These are phyloP conservation scores for Collybia nuda DNA, from an alignment of 768 basidiomycete species.

Conservation along the genomic window DNA sequence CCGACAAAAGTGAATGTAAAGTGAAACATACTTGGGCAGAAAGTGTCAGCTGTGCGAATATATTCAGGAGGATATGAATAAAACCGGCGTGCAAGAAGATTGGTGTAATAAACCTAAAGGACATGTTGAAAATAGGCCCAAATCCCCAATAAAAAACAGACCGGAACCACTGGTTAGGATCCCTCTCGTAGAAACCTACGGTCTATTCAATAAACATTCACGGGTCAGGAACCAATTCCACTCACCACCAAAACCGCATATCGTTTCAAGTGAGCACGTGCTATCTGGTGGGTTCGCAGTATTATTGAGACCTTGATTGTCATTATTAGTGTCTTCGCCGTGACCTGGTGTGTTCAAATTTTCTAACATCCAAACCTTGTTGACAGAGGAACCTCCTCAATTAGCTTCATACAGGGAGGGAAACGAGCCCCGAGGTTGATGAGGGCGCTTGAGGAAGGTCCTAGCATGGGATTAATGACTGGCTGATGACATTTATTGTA, in stretches of 20 bases:
- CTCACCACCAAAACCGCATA: conserved; percentile 88
- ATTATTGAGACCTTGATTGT: conserved; percentile 70
- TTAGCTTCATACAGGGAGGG: conserved; percentile 87
- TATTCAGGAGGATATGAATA: conserved; percentile 87
- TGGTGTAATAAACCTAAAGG: conserved; percentile 73
- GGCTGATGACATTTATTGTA: conserved; percentile 43
- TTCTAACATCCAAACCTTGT: conserved; percentile 59
- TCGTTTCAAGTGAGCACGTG: conserved; percentile 72
- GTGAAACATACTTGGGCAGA: conserved; percentile 62
- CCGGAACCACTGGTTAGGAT: conserved; percentile 51
- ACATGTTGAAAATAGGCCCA: background rate
- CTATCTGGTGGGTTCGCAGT: conserved; percentile 74
- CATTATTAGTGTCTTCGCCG: too few relatives aligned
- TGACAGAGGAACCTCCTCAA: conserved; percentile 53
- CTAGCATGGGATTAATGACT: conserved; percentile 85
- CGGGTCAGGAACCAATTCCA: background rate
- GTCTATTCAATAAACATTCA: too few relatives aligned
- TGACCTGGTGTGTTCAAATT: background rate
- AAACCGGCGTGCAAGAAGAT: conserved; percentile 96
- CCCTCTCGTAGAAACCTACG: conserved; percentile 37
- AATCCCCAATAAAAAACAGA: conserved; percentile 15
- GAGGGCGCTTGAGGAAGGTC: conserved; percentile 81
- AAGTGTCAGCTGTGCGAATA: conserved; percentile 82
- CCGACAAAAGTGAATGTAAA: background rate
- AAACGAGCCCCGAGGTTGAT: conserved; percentile 91